These are phyloP conservation scores for Backusella westeae DNA, from an alignment of 192 early-diverging fungal genomes.

Conservation along the genomic window DNA sequence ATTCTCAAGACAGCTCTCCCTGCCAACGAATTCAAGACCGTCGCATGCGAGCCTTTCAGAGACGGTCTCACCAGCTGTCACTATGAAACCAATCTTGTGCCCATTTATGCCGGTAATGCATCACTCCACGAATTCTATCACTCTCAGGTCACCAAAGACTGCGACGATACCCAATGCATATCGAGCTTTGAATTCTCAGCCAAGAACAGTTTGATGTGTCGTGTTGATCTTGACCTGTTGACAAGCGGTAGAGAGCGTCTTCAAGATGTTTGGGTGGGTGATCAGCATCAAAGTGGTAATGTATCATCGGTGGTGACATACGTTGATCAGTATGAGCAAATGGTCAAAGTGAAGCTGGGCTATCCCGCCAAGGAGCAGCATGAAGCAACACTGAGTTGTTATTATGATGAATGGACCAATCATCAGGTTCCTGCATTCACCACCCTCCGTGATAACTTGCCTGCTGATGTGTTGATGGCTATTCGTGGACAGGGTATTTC, in stretches of 20 bases:
- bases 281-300: not conserved
- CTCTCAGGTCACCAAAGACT: not conserved
- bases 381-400: conserved; percentile 31
- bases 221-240: conserved; percentile 20
- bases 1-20: conserved; percentile 2
- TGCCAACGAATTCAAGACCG: not conserved
- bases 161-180: conserved; percentile 22
- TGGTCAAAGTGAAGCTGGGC: not conserved
- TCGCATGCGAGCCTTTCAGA: not conserved
- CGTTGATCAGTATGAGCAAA: conserved; percentile 6
- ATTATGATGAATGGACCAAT: conserved; percentile 51
- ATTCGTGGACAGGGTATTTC: conserved; percentile 28
- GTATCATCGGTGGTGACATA: not conserved
- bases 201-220: conserved; percentile 38
- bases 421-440: conserved; percentile 45
- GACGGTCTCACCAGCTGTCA: conserved; percentile 1
- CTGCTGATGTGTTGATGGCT: conserved; percentile 31
- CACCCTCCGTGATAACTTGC: conserved; percentile 33
- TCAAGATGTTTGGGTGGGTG: conserved; percentile 2
- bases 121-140: not conserved
- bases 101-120: conserved; percentile 1
- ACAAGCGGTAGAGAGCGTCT: not conserved
- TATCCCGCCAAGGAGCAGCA: conserved; percentile 23
- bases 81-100: conserved; percentile 16
- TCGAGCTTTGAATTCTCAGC: conserved; percentile 28